A percentile compares a stretch with the other conserved stretches of the same genome.
Conservation (phyloP, 768 basidiomycete species). For the Tulasnella sp. region DNA sequence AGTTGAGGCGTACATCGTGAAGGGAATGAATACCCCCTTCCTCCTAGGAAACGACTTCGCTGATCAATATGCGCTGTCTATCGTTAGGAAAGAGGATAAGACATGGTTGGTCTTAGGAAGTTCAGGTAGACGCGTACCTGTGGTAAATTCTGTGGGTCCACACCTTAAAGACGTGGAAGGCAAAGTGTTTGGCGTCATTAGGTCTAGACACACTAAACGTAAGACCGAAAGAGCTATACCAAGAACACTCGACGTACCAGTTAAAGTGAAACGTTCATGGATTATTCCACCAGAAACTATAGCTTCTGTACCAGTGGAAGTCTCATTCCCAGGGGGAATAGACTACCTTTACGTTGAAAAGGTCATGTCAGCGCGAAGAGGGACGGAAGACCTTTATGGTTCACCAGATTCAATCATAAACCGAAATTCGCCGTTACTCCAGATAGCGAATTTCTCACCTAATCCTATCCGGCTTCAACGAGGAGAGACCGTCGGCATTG, state of each 20-base stretch:
- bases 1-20: constrained; percentile 16
- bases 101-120: neutral
- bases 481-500: neutral
- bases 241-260: neutral
- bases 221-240: neutral
- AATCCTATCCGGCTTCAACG: neutral
- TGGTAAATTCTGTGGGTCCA: neutral
- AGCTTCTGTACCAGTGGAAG: neutral
- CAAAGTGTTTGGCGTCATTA: neutral
- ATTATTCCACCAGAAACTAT: neutral
- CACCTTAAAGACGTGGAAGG: neutral
- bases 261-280: neutral
- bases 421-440: neutral
- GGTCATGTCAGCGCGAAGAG: neutral
- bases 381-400: neutral
- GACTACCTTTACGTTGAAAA: neutral
- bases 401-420: constrained; percentile 5
- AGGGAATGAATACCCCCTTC: too few relatives aligned
- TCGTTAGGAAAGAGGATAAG: neutral
- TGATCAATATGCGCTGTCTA: constrained; percentile 7
- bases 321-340: constrained; percentile 5
- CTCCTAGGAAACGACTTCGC: constrained; percentile 35
- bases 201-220: neutral
- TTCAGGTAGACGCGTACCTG: neutral
- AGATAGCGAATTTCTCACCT: neutral